phyloP scores from a whole-genome alignment of 1,284 basidiomycete genomes.

The Cutaneotrichosporon mucoides region DNA sequence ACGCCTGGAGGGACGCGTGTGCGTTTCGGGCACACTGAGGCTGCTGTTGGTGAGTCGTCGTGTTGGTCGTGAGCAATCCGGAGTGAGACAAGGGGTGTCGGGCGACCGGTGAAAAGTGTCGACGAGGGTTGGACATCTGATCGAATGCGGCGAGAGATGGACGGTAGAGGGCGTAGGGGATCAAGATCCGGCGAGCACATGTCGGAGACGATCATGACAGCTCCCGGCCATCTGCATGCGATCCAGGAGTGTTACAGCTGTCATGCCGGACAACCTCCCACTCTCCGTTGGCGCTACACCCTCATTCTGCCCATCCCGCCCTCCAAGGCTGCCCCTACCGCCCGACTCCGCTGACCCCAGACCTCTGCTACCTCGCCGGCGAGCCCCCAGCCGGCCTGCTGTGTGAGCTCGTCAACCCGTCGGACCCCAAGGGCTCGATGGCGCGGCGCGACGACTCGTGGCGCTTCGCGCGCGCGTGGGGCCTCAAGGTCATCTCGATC shows the following conservation, averaged over 20 bases:
- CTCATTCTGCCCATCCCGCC: too few relatives aligned
- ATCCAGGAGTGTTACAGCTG: too few relatives aligned
- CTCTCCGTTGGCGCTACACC: background rate
- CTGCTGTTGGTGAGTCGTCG: conserved; percentile 59
- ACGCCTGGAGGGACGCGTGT: conserved; percentile 77
- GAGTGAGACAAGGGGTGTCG: background rate
- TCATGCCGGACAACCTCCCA: background rate
- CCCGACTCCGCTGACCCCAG: conserved; percentile 44
- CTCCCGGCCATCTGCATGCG: too few relatives aligned
- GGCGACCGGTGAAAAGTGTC: background rate
- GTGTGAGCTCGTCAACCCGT: conserved; percentile 93
- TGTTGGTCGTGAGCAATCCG: too few relatives aligned
- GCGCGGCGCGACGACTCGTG: conserved; percentile 91
- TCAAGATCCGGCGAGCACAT: too few relatives aligned
- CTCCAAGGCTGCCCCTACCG: too few relatives aligned
- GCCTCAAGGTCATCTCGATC: conserved; percentile 89
- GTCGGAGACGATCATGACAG: too few relatives aligned
- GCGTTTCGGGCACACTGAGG: conserved; percentile 91
- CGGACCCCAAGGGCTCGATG: conserved; percentile 82
- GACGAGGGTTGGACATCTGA: background rate
- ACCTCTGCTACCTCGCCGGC: conserved; percentile 76
- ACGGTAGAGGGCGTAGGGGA: too few relatives aligned
- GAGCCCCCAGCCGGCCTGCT: conserved; percentile 78
- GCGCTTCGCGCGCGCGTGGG: conserved; percentile 85
- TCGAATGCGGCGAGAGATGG: background rate